A percentile compares a stretch with the other conserved stretches of the same genome.
Conservation (phyloP, 1,284 basidiomycete species). For the Puccinia horiana region DNA sequence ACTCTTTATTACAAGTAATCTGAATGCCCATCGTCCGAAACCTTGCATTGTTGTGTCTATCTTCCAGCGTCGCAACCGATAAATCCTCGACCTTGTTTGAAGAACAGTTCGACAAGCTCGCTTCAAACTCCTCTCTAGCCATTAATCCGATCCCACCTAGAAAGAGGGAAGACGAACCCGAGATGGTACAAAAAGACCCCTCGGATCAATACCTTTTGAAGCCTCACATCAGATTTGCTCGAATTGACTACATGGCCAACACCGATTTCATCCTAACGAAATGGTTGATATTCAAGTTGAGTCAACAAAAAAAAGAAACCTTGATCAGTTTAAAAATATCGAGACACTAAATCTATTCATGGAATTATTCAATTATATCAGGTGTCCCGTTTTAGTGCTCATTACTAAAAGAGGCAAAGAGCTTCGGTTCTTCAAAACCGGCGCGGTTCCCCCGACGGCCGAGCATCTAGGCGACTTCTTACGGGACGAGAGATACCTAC, state of each 20-base stretch:
- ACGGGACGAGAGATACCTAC: conserved; percentile 15
- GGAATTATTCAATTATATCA: conserved; percentile 4
- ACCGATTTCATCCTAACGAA: conserved; percentile 43
- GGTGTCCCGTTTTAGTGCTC: conserved; percentile 53
- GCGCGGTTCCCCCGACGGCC: conserved; percentile 45
- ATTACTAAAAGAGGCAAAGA: conserved; percentile 49
- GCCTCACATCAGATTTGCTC: conserved; percentile 34
- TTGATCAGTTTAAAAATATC: neutral
- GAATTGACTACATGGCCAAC: conserved; percentile 48
- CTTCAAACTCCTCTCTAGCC: conserved; percentile 43
- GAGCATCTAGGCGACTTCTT: conserved; percentile 45
- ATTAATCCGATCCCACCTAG: conserved; percentile 32
- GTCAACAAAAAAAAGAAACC: no score
- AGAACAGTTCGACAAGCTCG: conserved; percentile 36
- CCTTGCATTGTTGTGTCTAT: neutral
- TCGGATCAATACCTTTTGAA: conserved; percentile 33
- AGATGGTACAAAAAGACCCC: conserved; percentile 16
- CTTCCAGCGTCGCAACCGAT: conserved; percentile 36
- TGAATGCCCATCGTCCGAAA: neutral
- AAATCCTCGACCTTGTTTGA: conserved; percentile 41
- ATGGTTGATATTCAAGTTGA: conserved; percentile 50
- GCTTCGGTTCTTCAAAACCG: conserved; percentile 52
- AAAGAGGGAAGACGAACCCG: conserved; percentile 34
- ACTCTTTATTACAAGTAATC: neutral
- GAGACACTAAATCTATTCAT: neutral